These are phyloP conservation scores for Russula dissimulans DNA, from an alignment of 768 basidiomycete genomes.

Conservation along the genomic window DNA sequence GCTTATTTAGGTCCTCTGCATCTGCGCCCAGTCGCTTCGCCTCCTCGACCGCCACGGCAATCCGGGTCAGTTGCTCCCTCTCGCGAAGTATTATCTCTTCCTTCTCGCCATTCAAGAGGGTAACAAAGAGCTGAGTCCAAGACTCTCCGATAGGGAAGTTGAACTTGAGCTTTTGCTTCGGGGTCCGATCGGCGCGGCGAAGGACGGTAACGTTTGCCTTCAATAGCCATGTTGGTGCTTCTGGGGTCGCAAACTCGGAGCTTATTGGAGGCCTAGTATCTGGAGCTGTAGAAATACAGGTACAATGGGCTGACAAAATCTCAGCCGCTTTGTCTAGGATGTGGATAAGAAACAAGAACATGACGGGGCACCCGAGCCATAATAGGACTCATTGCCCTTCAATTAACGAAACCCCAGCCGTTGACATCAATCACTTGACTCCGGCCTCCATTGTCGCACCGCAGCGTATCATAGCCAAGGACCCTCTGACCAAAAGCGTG, in stretches of 20 bases:
- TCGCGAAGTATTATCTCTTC: conserved; percentile 97
- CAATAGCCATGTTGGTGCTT: conserved; percentile 74
- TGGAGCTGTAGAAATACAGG: conserved; percentile 55
- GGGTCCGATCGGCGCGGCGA: conserved; percentile 95
- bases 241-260: conserved; percentile 41
- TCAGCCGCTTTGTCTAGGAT: conserved; percentile 85
- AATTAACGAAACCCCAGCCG: conserved; percentile 99
- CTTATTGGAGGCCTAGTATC: conserved; percentile 54
- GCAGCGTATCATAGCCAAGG: conserved; percentile 93
- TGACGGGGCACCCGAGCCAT: conserved; percentile 37
- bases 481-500: conserved; percentile 95
- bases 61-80: conserved; percentile 71
- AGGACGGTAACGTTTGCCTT: conserved; percentile 95
- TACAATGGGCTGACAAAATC: conserved; percentile 81
- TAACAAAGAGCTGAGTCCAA: conserved; percentile 91
- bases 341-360: conserved; percentile 13
- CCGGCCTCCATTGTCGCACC: conserved; percentile 65
- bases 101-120: conserved; percentile 79
- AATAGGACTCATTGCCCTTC: conserved; percentile 91
- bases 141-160: conserved; percentile 89
- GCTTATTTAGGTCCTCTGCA: conserved; percentile 80
- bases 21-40: conserved; percentile 72
- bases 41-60: conserved; percentile 81
- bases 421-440: conserved; percentile 98
- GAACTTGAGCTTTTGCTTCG: conserved; percentile 76